These are phyloP conservation scores for Mortierella sp. DNA, from an alignment of 371 early-diverging fungal species.

Conservation along the genomic window DNA sequence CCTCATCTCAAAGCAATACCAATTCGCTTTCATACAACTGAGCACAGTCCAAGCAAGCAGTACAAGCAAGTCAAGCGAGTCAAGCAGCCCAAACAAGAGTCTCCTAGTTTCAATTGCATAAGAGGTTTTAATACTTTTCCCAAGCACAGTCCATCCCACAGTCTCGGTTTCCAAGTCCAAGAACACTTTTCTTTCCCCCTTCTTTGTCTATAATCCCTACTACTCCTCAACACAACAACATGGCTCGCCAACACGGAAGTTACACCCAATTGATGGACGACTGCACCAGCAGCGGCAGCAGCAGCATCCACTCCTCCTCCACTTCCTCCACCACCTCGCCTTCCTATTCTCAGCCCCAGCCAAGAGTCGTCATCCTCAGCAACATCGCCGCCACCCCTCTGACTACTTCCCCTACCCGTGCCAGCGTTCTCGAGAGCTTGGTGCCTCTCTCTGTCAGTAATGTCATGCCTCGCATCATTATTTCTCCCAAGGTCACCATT, in stretches of 20 bases:
- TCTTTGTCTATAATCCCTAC: too few relatives aligned
- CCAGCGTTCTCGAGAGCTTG: not conserved
- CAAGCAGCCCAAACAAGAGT: not conserved
- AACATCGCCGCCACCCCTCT: not conserved
- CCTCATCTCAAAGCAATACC: not conserved
- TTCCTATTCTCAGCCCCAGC: not conserved
- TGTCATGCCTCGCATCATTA: constrained; percentile 8
- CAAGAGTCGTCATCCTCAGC: not conserved
- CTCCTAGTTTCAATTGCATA: not conserved
- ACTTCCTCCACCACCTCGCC: not conserved
- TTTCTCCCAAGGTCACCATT: not conserved
- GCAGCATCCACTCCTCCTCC: not conserved
- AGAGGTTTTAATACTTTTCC: not conserved
- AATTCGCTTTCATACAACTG: not conserved
- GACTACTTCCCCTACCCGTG: not conserved
- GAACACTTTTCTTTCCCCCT: not conserved
- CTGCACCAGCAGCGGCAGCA: not conserved
- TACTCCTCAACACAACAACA: not conserved
- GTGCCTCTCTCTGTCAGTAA: not conserved
- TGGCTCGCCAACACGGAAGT: not conserved
- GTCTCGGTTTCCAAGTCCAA: not conserved
- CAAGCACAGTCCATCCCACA: not conserved
- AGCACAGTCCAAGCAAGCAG: not conserved
- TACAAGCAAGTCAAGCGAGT: not conserved
- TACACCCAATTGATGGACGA: not conserved